Evolutionary conservation across 179 eudicot species (phyloP).

Genomic region (Carnegiea gigantea): DNA sequence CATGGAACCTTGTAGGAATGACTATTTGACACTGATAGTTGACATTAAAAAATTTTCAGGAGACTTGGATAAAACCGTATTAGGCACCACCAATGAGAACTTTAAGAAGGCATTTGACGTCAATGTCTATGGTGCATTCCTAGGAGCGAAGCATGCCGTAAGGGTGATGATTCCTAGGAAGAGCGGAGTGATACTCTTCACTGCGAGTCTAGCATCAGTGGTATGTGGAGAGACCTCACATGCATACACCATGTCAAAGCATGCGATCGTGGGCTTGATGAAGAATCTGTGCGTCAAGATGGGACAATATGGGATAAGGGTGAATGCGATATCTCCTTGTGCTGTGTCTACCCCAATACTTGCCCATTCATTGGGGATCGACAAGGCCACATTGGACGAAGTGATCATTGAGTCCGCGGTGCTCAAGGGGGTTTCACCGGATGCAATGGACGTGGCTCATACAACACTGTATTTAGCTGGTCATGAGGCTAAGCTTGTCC

Average conservation of each 20-base stretch:
- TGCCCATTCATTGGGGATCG: too few species aligned
- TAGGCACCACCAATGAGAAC: conserved; percentile 19
- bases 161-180: conserved; percentile 40
- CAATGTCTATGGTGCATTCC: conserved; percentile 39
- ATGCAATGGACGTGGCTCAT: conserved; percentile 37
- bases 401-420: too few species aligned
- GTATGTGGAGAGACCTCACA: too few species aligned
- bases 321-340: too few species aligned
- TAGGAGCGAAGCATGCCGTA: conserved; percentile 48
- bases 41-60: neutral
- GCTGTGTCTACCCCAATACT: too few species aligned
- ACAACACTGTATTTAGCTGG: conserved; percentile 43
- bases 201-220: conserved; percentile 37
- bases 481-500: conserved; percentile 42
- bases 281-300: too few species aligned
- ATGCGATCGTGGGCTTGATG: too few species aligned
- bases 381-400: too few species aligned
- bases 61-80: conserved; percentile 17
- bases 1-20: too few species aligned
- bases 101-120: conserved; percentile 31
- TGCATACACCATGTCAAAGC: too few species aligned
- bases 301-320: too few species aligned
- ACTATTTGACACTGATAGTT: too few species aligned
- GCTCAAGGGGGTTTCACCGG: conserved; percentile 34
- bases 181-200: conserved; percentile 41